A percentile compares a stretch with the other conserved stretches of the same genome.
These are phyloP conservation scores for Stenogyne calaminthoides DNA, from an alignment of 305 asterid species.

Conservation along the genomic window DNA sequence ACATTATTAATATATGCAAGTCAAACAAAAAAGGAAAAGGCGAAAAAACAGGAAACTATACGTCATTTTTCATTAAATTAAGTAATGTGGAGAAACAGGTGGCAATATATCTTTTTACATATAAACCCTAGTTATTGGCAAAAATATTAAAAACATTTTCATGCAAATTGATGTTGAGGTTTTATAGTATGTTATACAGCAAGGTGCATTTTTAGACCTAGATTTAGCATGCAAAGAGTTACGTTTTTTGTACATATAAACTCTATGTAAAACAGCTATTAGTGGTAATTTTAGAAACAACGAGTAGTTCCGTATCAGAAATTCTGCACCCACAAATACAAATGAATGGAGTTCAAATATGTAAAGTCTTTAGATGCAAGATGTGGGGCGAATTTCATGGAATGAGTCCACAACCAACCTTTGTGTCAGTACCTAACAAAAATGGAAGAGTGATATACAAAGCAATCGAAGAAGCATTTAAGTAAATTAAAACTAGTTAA, in stretches of 20 bases:
- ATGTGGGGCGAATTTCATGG: background rate
- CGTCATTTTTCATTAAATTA: background rate
- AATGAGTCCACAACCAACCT: background rate
- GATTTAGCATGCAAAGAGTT: background rate
- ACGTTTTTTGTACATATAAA: background rate
- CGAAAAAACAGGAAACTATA: background rate
- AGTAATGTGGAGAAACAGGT: background rate
- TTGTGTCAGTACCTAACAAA: background rate
- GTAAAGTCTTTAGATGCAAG: background rate
- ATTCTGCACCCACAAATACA: background rate
- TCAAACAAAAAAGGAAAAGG: background rate
- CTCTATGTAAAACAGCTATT: background rate
- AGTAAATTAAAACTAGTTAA: background rate
- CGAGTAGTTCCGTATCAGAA: background rate
- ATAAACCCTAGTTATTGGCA: background rate
- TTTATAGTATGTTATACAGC: background rate
- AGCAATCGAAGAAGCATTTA: background rate
- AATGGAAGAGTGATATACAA: background rate
- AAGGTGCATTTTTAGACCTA: background rate
- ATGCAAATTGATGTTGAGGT: background rate
- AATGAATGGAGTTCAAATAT: background rate
- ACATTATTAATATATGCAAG: conserved; percentile 12
- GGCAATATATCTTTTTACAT: background rate
- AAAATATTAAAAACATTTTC: background rate
- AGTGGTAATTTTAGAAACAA: background rate